Conservation (phyloP, 2,329 filamentous ascomycete genomes). For the Fusarium illudens region DNA sequence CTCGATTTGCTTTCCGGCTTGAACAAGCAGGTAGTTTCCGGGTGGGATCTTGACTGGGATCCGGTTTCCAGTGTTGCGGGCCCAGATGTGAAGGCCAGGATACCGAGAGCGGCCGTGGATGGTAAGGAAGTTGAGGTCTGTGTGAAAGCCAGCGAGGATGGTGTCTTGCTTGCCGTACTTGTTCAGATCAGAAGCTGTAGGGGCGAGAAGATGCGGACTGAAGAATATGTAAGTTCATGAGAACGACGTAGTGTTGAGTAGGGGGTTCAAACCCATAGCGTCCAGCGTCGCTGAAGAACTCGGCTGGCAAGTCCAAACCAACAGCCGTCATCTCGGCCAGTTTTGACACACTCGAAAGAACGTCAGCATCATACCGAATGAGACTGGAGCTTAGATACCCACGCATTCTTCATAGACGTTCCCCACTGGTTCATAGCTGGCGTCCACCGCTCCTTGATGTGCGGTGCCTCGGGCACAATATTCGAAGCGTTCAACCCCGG, state of each 20-base stretch:
- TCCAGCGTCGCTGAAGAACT: constrained; percentile 63
- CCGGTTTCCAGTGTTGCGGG: constrained; percentile 67
- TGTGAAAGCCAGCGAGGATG: constrained; percentile 70
- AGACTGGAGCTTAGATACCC: constrained; percentile 39
- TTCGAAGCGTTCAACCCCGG: constrained; percentile 65
- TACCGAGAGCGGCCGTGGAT: constrained; percentile 71
- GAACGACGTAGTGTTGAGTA: not conserved
- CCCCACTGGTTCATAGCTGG: constrained; percentile 67
- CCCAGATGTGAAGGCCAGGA: constrained; percentile 70
- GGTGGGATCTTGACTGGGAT: constrained; percentile 67
- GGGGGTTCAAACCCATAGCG: constrained; percentile 58
- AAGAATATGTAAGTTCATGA: not conserved
- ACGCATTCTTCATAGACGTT: constrained; percentile 67
- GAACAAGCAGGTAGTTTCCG: constrained; percentile 67
- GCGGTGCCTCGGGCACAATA: constrained; percentile 59
- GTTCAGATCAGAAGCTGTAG: constrained; percentile 65
- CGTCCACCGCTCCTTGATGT: constrained; percentile 61
- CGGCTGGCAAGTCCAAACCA: constrained; percentile 61
- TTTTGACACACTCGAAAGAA: constrained; percentile 56
- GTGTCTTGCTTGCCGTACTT: constrained; percentile 64
- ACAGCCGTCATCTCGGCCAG: constrained; percentile 67
- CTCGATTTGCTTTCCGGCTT: constrained; percentile 71
- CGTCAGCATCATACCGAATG: not conserved
- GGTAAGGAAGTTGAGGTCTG: constrained; percentile 71
- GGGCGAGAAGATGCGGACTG: constrained; percentile 68